Evolutionary conservation across 805 yeast species (phyloP), one percentile per base, ranked within the genome.

Genomic region (Kodamaea kakaduensis): DNA sequence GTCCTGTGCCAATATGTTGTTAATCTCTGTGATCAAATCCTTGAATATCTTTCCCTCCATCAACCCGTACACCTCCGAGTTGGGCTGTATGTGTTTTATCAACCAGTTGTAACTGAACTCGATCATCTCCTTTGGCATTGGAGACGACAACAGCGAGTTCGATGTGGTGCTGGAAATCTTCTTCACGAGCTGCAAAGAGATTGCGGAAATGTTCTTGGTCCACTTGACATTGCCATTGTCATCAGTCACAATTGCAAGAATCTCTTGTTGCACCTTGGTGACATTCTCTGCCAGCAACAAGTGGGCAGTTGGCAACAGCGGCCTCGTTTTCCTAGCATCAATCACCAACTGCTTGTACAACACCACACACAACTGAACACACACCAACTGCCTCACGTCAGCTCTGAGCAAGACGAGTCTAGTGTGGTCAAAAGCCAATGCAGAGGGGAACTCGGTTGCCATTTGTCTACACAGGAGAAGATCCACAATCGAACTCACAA

Each of bases 151-250:
- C 12, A 34, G 17, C 15, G 50, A 46, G 32, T 41, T 31, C 6
- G 48, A 43, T 13, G 47, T 6, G 27, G 48, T 51, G 34, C 53
- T 52, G 14, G 54, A 33, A 13, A 61, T 59, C 28, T 60, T 63
- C 46, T 74, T 73, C 21, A 74, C 73, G 32, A 83, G 51, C 52
- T 82, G 94, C 41, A 86, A 68, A 4, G 90, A 75, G 43, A 87
- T 75, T 10, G 83, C 69, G 44, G 77, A 73, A 17, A 85, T 75
- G 56, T 86, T 86, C 51, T 85, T 75, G 1, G 96, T 86, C 96
- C 96, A 86, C 62, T 88, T 85, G 40, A 85, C 77, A 54, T 84
- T 84, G 2, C 95, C 95, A 49, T 81, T 83, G 40, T 83, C 86
- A 58, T 86, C 95, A 21, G 87, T 77, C 12, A 86, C 86, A 30